A percentile compares a stretch with the other conserved stretches of the same genome.
Evolutionary conservation across 2,329 filamentous ascomycete species (phyloP).

Genomic region (Claviceps fusiformis): DNA sequence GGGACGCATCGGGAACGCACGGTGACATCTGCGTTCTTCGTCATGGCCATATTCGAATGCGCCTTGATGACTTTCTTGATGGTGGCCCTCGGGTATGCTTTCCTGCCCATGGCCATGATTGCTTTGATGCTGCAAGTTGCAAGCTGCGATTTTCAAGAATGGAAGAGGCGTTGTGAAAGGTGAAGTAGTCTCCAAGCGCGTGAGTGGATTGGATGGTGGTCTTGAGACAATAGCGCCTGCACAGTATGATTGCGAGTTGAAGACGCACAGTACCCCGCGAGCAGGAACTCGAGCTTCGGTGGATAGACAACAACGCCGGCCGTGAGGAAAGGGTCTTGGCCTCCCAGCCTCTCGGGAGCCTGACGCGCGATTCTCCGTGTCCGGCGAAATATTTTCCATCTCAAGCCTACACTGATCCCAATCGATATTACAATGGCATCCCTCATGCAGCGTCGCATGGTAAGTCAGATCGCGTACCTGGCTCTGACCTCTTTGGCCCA

Average conservation of each 20-base stretch:
- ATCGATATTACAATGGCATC: conserved; percentile 20
- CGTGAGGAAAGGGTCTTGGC: not conserved
- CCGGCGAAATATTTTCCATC: not conserved
- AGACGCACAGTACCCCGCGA: not conserved
- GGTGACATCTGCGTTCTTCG: conserved; percentile 76
- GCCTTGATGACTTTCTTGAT: conserved; percentile 86
- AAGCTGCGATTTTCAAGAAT: not conserved
- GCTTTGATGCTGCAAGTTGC: not conserved
- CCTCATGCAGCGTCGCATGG: conserved; percentile 48
- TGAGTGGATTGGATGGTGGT: too few species aligned
- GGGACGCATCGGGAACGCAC: conserved; percentile 30
- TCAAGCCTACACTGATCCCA: not conserved
- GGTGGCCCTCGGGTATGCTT: conserved; percentile 70
- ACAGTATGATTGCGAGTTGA: not conserved
- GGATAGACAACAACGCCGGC: not conserved
- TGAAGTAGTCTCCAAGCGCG: not conserved
- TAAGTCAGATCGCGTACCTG: conserved; percentile 16
- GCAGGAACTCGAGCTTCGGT: not conserved
- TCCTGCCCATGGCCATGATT: conserved; percentile 38
- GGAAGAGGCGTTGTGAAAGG: not conserved
- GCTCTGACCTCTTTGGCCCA: not conserved
- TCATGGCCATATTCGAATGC: conserved; percentile 65
- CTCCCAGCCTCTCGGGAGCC: not conserved
- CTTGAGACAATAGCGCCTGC: too few species aligned
- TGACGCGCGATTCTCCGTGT: not conserved